Conservation (phyloP, 192 early-diverging fungal genomes). For the Borealophlyctis nickersoniae region DNA sequence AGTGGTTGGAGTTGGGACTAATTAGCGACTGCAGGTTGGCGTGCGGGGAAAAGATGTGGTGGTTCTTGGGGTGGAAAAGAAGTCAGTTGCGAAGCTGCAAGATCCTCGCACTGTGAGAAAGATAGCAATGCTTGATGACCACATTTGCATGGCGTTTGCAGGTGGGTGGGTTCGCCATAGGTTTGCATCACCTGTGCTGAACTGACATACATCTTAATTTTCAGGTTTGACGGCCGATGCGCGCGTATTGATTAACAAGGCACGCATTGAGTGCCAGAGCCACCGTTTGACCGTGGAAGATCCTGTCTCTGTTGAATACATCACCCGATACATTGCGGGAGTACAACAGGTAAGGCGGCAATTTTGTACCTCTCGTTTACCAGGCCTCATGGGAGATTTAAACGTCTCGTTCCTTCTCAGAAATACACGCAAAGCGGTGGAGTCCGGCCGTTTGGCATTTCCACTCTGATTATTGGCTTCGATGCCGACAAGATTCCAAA, state of each 20-base stretch:
- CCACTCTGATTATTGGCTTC: slow-evolving; percentile 93
- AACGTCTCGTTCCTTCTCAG: slow-evolving; percentile 32
- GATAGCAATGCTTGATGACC: slow-evolving; percentile 94
- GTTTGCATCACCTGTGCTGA: too few species aligned
- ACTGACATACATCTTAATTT: too few species aligned
- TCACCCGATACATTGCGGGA: slow-evolving; percentile 93
- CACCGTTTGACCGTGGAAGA: slow-evolving; percentile 97
- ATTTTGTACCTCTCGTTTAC: not conserved
- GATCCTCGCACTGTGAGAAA: slow-evolving; percentile 96
- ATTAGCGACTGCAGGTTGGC: slow-evolving; percentile 73
- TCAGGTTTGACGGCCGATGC: slow-evolving; percentile 91
- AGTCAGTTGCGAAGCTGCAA: slow-evolving; percentile 91
- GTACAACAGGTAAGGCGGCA: slow-evolving; percentile 77
- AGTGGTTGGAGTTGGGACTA: slow-evolving; percentile 18
- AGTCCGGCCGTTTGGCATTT: slow-evolving; percentile 97
- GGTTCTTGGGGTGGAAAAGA: slow-evolving; percentile 95
- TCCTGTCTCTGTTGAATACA: slow-evolving; percentile 95
- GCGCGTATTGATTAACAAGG: slow-evolving; percentile 93
- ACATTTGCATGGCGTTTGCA: slow-evolving; percentile 94
- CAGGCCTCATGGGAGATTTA: not conserved
- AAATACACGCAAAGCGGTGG: slow-evolving; percentile 99
- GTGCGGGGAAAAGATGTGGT: slow-evolving; percentile 88
- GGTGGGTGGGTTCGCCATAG: slow-evolving; percentile 63
- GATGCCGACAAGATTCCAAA: slow-evolving; percentile 83
- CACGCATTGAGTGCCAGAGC: slow-evolving; percentile 95